Evolutionary conservation across 768 basidiomycete genomes (phyloP), one percentile per base, ranked within the genome.

Genomic region (Amanita pallidorosea): DNA sequence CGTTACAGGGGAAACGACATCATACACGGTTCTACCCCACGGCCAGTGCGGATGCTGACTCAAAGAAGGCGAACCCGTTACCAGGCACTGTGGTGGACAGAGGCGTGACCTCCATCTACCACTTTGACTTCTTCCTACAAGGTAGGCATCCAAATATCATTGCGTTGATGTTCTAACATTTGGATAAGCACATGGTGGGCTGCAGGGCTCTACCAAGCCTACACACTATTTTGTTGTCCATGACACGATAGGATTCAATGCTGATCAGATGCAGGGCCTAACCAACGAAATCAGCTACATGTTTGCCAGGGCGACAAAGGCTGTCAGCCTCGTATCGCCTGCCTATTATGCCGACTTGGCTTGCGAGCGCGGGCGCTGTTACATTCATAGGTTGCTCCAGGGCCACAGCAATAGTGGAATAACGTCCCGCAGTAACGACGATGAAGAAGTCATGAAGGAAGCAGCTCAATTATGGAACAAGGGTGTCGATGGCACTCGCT

Each of bases 251-350:
- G 67, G 63, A 5, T 79, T 90, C 54, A 69, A 65, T 5, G 80
- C 87, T 0, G 87, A 93, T 61, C 70, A 74, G 11, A 65, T 91
- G 4, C 89, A 93, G 61, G 66, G 69, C 29, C 72, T 88, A 43
- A 83, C 85, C 17, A 83, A 90, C 62, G 64, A 76, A 11, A 71
- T 82, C 53, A 80, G 81, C 63, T 90, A 89, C 63, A 74, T 86
- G 62, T 94, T 88, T 57, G 86, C 85, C 5, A 82, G 90, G 13
- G 88, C 90, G 2, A 93, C 91, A 2, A 86, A 88, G 57, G 85
- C 88, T 0, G 91, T 93, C 46, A 88, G 85, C 59, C 72, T 91
- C 18, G 76, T 81, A 9, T 87, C 88, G 0, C 83, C 88, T 0
- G 88, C 88, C 0, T 88, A 88, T 61, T 89, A 88, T 56, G 84